Percentiles rank a stretch among this genome's conserved stretches.
Conservation (phyloP, 257 asterid species). For the Anisodus acutangulus region DNA sequence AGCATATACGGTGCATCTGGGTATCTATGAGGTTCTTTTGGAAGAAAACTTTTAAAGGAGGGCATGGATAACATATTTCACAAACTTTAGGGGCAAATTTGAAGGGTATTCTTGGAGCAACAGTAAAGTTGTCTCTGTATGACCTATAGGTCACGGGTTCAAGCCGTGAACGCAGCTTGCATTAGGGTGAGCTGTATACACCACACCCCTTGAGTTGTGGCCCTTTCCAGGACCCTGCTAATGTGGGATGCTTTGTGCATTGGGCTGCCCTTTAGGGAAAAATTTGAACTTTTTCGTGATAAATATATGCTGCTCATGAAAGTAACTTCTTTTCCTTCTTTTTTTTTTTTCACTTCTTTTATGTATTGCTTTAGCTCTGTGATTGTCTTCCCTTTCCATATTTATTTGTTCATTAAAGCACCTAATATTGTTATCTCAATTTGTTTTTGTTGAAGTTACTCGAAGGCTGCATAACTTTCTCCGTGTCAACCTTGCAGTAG, state of each 20-base stretch:
- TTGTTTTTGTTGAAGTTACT: conserved; percentile 54
- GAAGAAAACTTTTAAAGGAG: too few species aligned
- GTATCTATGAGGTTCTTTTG: not conserved
- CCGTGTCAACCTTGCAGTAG: conserved; percentile 44
- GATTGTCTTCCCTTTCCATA: not conserved
- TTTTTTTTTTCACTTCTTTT: not conserved
- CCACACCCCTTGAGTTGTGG: too few species aligned
- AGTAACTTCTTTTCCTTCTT: not conserved
- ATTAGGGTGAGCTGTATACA: too few species aligned
- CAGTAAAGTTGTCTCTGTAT: too few species aligned
- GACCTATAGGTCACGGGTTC: too few species aligned
- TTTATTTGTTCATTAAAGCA: conserved; percentile 20
- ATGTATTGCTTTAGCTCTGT: conserved; percentile 23
- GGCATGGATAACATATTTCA: not conserved
- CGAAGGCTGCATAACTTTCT: conserved; percentile 37
- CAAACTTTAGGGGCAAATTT: not conserved
- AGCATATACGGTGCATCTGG: not conserved
- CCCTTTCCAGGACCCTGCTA: too few species aligned
- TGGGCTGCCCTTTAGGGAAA: not conserved
- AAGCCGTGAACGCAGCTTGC: too few species aligned
- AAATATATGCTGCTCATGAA: not conserved
- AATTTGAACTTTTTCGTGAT: not conserved
- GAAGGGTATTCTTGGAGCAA: too few species aligned
- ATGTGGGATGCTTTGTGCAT: too few species aligned
- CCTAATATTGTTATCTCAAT: conserved; percentile 27